Percentiles rank a stretch among this genome's conserved stretches.
Conservation (phyloP, 495 filamentous ascomycete genomes). For the Rostrohypoxylon terebratum region DNA sequence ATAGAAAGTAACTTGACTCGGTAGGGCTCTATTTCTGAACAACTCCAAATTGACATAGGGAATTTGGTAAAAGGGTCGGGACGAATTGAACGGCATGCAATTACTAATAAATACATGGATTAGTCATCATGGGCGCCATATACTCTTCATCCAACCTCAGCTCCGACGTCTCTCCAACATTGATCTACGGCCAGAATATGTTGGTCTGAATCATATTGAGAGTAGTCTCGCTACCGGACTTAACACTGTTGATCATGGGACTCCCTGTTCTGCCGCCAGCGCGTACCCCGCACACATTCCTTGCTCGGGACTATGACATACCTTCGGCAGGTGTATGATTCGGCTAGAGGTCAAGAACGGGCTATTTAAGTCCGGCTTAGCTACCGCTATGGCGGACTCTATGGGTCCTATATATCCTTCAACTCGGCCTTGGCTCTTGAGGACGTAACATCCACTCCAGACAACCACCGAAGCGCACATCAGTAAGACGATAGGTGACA, state of each 20-base stretch:
- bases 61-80: background rate
- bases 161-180: background rate
- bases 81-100: background rate
- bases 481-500: slow-evolving; percentile 4
- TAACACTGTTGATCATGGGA: slow-evolving; percentile 37
- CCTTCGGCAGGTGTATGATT: slow-evolving; percentile 46
- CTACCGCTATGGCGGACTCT: background rate
- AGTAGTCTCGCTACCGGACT: slow-evolving; percentile 8
- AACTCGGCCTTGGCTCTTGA: background rate
- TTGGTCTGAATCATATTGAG: background rate
- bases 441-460: background rate
- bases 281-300: slow-evolving; percentile 42
- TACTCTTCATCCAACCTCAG: background rate
- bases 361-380: slow-evolving; percentile 21
- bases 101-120: background rate
- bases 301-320: slow-evolving; percentile 28
- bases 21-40: no score
- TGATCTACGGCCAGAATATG: slow-evolving; percentile 18
- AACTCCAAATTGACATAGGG: no score
- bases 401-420: background rate
- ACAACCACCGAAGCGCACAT: background rate
- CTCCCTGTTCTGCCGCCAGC: slow-evolving; percentile 36
- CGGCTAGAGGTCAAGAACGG: slow-evolving; percentile 13
- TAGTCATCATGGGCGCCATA: background rate
- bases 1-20: no score